phyloP scores from a whole-genome alignment of 2,329 filamentous ascomycete species.

The Aphanocladium album region DNA sequence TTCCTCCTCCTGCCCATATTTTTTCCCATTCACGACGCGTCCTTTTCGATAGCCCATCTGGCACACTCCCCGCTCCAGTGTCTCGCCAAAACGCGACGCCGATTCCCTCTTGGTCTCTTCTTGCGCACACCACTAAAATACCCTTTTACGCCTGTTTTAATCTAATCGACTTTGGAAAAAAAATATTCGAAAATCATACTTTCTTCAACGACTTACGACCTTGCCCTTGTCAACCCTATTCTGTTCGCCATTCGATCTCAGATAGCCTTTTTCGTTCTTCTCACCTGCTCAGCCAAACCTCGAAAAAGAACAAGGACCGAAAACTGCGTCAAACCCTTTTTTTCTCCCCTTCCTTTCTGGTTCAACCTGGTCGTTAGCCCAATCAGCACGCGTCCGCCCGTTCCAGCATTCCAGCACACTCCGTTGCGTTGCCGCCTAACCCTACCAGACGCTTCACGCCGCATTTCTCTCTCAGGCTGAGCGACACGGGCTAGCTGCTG shows the following conservation, averaged over 20 bases:
- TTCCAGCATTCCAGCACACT: conserved; percentile 7
- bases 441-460: neutral
- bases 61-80: conserved; percentile 7
- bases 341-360: neutral
- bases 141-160: neutral
- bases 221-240: neutral
- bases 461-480: neutral
- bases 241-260: neutral
- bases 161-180: neutral
- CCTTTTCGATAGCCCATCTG: conserved; percentile 3
- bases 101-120: neutral
- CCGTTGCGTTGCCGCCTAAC: neutral
- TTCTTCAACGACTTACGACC: conserved; percentile 7
- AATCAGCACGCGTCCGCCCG: conserved; percentile 3
- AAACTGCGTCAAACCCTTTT: neutral
- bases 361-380: neutral
- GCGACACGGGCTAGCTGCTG: neutral
- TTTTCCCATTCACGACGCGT: conserved; percentile 3
- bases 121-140: neutral
- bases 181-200: neutral
- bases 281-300: neutral
- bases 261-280: neutral
- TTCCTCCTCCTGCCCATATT: neutral
- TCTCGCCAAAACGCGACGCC: neutral
- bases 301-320: neutral